These are phyloP conservation scores for Porcisia deanei DNA, from an alignment of 208 protist genomes.

Conservation along the genomic window DNA sequence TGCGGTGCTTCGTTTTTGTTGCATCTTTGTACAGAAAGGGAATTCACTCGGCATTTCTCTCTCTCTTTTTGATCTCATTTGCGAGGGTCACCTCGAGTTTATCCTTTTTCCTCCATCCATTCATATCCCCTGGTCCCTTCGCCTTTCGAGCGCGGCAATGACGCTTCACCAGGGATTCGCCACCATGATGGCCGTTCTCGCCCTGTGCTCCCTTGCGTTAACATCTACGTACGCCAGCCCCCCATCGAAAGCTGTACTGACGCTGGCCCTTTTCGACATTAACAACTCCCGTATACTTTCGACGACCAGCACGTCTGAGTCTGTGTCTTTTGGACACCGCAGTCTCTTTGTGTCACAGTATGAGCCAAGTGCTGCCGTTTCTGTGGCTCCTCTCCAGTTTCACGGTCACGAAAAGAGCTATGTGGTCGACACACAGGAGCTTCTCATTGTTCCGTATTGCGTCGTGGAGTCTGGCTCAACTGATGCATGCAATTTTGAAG, in stretches of 20 bases:
- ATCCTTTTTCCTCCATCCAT: background rate
- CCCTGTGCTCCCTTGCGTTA: background rate
- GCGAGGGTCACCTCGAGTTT: background rate
- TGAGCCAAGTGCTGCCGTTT: slow-evolving; percentile 9
- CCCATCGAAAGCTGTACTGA: background rate
- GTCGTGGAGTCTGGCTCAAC: background rate
- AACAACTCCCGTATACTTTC: slow-evolving; percentile 23
- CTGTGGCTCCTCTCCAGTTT: slow-evolving; percentile 17
- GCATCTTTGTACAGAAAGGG: background rate
- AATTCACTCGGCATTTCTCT: background rate
- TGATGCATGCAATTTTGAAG: slow-evolving; percentile 11
- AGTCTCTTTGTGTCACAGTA: slow-evolving; percentile 21
- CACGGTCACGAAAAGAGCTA: slow-evolving; percentile 1
- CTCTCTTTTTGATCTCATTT: background rate
- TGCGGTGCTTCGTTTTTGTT: background rate
- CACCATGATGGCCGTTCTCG: background rate
- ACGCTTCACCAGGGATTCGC: background rate
- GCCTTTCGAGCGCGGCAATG: background rate
- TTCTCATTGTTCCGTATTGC: slow-evolving; percentile 28
- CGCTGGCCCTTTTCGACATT: slow-evolving; percentile 27
- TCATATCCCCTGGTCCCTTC: background rate
- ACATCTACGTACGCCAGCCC: background rate
- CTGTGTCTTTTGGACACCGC: slow-evolving; percentile 17
- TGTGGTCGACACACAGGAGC: slow-evolving; percentile 6
- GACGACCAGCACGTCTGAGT: background rate